These are phyloP conservation scores for Macrolepiota albuminosa DNA, from an alignment of 768 basidiomycete genomes.

Conservation along the genomic window DNA sequence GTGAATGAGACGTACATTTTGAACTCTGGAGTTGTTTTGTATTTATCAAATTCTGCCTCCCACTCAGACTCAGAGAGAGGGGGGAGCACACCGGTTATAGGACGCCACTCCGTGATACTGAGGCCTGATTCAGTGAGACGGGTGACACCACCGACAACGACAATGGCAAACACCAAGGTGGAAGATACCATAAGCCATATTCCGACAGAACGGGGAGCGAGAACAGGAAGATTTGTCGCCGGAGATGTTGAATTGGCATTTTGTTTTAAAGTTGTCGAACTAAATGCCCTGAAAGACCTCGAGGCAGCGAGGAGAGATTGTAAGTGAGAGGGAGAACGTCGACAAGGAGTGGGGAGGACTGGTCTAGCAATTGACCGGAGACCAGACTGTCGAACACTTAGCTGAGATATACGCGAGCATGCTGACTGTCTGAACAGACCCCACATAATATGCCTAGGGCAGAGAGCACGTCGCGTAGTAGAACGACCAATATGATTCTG, in stretches of 20 bases:
- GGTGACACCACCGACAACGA: conserved; percentile 94
- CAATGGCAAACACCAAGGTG: conserved; percentile 82
- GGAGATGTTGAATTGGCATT: background rate
- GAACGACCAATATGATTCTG: background rate
- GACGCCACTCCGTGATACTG: conserved; percentile 97
- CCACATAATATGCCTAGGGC: conserved; percentile 8
- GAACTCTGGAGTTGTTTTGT: conserved; percentile 93
- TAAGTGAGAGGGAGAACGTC: background rate
- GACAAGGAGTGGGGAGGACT: background rate
- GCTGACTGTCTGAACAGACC: conserved; percentile 19
- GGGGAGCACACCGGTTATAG: conserved; percentile 84
- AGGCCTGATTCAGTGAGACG: conserved; percentile 96
- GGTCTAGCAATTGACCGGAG: background rate
- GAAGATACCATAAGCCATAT: conserved; percentile 86
- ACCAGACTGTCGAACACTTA: background rate
- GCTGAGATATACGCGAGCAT: conserved; percentile 4
- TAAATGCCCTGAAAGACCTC: background rate
- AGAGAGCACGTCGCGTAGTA: conserved; percentile 14
- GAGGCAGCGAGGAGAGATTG: conserved; percentile 8
- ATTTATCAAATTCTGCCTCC: conserved; percentile 88
- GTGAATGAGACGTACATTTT: conserved; percentile 62
- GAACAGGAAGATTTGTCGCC: conserved; percentile 38
- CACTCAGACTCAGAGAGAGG: conserved; percentile 75
- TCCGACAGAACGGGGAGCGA: conserved; percentile 68
- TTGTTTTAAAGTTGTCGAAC: background rate